Conservation (phyloP, 2,329 filamentous ascomycete species). For the Penicillium aurantiogriseum region DNA sequence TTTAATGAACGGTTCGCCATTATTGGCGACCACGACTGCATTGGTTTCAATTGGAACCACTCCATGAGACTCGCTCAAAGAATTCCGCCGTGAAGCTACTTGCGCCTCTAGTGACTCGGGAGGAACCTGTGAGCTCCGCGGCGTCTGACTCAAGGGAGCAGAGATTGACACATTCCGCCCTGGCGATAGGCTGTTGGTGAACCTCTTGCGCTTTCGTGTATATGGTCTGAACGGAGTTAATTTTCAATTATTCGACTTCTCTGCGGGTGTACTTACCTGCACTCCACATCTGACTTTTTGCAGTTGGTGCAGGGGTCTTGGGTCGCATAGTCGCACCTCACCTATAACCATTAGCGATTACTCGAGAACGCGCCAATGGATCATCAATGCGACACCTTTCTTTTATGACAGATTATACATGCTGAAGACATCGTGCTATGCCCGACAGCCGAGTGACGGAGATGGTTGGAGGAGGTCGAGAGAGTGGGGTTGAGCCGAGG, state of each 20-base stretch:
- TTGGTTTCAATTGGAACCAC: constrained; percentile 2
- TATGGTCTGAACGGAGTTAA: constrained; percentile 21
- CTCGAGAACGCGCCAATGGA: background rate
- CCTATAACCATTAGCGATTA: constrained; percentile 20
- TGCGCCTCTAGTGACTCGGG: constrained; percentile 9
- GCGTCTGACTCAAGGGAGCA: constrained; percentile 23
- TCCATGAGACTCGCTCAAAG: constrained; percentile 3
- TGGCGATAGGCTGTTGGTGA: constrained; percentile 37
- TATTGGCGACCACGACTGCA: background rate
- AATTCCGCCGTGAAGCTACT: constrained; percentile 6
- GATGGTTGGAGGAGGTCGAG: constrained; percentile 16
- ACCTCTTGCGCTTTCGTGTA: constrained; percentile 34
- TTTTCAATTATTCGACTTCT: background rate
- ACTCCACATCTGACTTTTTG: constrained; percentile 23
- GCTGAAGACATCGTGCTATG: constrained; percentile 23
- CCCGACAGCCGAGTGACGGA: constrained; percentile 9
- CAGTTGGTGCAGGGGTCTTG: constrained; percentile 31
- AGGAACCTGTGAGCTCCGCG: constrained; percentile 22
- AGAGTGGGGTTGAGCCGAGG: constrained; percentile 15
- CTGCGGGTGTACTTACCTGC: constrained; percentile 19
- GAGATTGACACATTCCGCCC: constrained; percentile 12
- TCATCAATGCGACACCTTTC: constrained; percentile 35
- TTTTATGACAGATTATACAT: constrained; percentile 47
- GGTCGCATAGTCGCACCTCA: constrained; percentile 27
- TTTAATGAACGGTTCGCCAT: constrained; percentile 23